Percentiles rank a stretch among this genome's conserved stretches.
Evolutionary conservation across 257 asterid genomes (phyloP).

Genomic region (Ehretia macrophylla): DNA sequence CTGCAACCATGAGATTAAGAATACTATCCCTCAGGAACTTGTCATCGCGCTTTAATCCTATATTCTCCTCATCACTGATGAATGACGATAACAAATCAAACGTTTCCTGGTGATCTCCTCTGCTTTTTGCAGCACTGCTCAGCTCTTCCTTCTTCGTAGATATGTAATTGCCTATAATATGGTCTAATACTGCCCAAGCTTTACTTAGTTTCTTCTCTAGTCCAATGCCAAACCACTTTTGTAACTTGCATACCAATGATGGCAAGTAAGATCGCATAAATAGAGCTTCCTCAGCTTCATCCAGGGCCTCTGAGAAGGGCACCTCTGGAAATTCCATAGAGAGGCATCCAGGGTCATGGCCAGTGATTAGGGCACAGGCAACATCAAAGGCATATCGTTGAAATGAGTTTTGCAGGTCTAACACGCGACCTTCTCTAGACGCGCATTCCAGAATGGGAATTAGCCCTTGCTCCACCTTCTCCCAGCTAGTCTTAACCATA

Average conservation of each 20-base stretch:
- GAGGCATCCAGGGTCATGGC: slow-evolving; percentile 60
- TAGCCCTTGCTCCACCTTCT: slow-evolving; percentile 39
- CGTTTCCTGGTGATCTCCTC: slow-evolving; percentile 14
- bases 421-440: slow-evolving; percentile 5
- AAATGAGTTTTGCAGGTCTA: slow-evolving; percentile 58
- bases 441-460: slow-evolving; percentile 48
- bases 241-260: slow-evolving; percentile 41
- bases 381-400: slow-evolving; percentile 60
- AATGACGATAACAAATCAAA: slow-evolving; percentile 49
- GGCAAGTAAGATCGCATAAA: slow-evolving; percentile 51
- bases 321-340: slow-evolving; percentile 45
- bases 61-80: slow-evolving; percentile 29
- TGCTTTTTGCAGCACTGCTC: neutral
- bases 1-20: slow-evolving; percentile 57
- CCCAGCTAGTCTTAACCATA: slow-evolving; percentile 36
- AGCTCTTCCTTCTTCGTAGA: slow-evolving; percentile 37
- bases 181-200: slow-evolving; percentile 41
- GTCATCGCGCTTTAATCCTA: slow-evolving; percentile 19
- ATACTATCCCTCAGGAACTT: slow-evolving; percentile 50
- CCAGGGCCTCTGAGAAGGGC: slow-evolving; percentile 60
- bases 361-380: slow-evolving; percentile 49
- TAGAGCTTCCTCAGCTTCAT: slow-evolving; percentile 58
- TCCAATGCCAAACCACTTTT: slow-evolving; percentile 36
- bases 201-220: slow-evolving; percentile 29
- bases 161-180: slow-evolving; percentile 38